Percentiles rank a stretch among this genome's conserved stretches.
Evolutionary conservation across 2,329 filamentous ascomycete genomes (phyloP).

Genomic region (Curvularia eragrostidis): DNA sequence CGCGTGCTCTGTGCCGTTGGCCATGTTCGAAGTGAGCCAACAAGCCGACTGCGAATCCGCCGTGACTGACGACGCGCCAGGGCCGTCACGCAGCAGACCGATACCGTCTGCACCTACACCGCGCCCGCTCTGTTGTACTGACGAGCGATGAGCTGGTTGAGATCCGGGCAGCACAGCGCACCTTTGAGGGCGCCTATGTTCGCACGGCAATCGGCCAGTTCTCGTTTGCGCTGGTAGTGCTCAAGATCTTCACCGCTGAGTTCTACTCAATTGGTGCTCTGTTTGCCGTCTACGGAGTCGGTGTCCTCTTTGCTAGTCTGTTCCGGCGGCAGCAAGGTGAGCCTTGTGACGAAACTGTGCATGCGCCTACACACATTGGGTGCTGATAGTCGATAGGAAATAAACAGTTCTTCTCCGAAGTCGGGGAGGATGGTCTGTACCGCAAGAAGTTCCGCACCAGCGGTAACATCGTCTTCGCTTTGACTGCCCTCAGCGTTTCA

Average conservation of each 20-base stretch:
- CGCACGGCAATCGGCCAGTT: conserved; percentile 94
- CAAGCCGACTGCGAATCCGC: background rate
- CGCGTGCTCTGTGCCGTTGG: background rate
- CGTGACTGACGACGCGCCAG: conserved; percentile 32
- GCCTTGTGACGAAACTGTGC: conserved; percentile 2
- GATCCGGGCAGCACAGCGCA: conserved; percentile 91
- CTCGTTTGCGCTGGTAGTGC: conserved; percentile 89
- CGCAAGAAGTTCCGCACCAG: conserved; percentile 69
- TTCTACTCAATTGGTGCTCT: conserved; percentile 98
- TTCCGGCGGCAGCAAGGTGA: conserved; percentile 81
- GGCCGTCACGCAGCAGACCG: conserved; percentile 70
- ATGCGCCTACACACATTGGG: background rate
- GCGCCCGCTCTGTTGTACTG: conserved; percentile 81
- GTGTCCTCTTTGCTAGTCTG: conserved; percentile 80
- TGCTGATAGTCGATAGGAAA: conserved; percentile 62
- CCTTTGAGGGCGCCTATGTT: conserved; percentile 96
- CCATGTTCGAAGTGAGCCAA: conserved; percentile 29
- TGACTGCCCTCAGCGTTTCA: conserved; percentile 67
- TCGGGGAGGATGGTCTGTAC: conserved; percentile 66
- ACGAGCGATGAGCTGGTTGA: conserved; percentile 88
- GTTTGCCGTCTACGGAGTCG: conserved; percentile 89
- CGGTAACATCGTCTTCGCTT: conserved; percentile 68
- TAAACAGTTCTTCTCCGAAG: conserved; percentile 82
- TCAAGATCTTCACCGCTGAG: conserved; percentile 95
- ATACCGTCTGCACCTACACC: conserved; percentile 81